phyloP scores from a whole-genome alignment of 2,329 filamentous ascomycete genomes.

The Sporothrix phasma region DNA sequence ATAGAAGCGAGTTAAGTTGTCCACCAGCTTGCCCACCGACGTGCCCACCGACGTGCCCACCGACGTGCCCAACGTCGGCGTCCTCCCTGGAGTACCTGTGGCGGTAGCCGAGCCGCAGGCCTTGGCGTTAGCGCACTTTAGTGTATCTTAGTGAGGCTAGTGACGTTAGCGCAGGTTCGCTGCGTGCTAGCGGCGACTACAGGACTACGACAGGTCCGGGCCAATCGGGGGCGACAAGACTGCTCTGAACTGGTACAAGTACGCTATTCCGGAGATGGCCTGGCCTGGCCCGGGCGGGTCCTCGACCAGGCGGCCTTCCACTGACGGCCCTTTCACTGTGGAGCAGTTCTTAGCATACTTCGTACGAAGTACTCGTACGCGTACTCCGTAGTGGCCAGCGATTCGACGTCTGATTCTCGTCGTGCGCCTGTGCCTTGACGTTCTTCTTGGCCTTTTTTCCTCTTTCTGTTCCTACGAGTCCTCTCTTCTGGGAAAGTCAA shows the following conservation, averaged over 20 bases:
- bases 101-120: background rate
- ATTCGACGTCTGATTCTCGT: no score
- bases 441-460: no score
- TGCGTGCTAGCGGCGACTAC: background rate
- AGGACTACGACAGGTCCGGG: background rate
- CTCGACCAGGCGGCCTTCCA: background rate
- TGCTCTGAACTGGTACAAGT: background rate
- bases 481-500: no score
- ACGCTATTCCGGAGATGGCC: background rate
- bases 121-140: no score
- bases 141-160: background rate
- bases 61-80: background rate
- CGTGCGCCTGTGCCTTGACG: no score
- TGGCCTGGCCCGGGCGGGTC: background rate
- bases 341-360: no score
- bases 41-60: background rate
- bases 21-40: no score
- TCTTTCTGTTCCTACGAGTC: no score
- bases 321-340: no score
- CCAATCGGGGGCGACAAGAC: background rate
- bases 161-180: background rate
- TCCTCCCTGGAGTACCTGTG: constrained; percentile 5
- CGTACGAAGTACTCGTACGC: no score
- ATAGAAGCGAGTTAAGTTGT: no score
- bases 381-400: no score